Evolutionary conservation across 768 basidiomycete species (phyloP).

Genomic region (Psilocybe cyanescens): DNA sequence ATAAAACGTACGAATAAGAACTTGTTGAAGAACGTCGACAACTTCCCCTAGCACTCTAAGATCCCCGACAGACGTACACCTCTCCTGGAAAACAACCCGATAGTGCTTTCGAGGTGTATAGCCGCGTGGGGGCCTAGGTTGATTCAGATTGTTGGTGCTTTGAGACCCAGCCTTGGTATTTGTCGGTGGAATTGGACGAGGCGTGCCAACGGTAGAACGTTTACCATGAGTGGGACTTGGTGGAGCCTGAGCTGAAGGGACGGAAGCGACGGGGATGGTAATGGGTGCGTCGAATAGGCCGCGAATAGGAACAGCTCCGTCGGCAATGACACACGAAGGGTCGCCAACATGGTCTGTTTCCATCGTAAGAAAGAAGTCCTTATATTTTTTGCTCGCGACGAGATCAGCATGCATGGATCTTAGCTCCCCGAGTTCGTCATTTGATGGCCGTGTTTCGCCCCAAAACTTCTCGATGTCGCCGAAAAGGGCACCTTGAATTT

Average conservation of each 20-base stretch:
- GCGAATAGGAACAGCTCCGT: background rate
- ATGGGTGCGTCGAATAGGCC: background rate
- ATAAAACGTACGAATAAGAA: background rate
- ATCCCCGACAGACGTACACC: background rate
- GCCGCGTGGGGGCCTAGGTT: background rate
- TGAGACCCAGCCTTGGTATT: no score
- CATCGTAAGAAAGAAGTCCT: background rate
- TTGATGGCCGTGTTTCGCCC: background rate
- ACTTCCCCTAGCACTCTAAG: background rate
- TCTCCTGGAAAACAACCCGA: background rate
- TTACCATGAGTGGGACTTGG: no score
- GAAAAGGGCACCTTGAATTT: background rate
- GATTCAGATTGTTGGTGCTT: no score
- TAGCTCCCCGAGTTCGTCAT: background rate
- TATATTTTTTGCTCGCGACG: background rate
- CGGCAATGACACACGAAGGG: background rate
- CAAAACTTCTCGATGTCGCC: background rate
- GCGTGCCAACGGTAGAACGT: no score
- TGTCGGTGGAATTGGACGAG: no score
- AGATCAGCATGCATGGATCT: background rate
- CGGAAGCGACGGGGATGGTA: no score
- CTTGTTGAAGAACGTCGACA: background rate
- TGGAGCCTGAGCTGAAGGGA: no score
- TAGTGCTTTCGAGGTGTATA: background rate
- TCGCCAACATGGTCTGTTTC: background rate